Base-by-base conservation (phyloP, 148 eudicot genomes). In the Amaranthus hypochondriacus region DNA sequence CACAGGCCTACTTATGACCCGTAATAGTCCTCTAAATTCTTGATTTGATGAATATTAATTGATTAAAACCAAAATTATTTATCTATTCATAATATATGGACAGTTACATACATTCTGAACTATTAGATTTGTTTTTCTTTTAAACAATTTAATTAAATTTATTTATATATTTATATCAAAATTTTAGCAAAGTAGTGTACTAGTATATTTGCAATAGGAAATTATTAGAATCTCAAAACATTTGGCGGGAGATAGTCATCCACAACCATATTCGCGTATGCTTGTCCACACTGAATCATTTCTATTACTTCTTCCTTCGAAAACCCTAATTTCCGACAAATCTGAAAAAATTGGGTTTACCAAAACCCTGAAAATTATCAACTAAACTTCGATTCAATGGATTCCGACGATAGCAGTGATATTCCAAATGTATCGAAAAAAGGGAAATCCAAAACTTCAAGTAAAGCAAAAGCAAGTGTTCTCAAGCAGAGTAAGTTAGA, bases 401-500 rank as follows among this genome's bases (percentile, higher is more conserved):
- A 76, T 53, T 63, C 58, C 6, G 89, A 80, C 21, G 89, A 75
- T 11, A 80, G 84, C 78, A 84, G 97, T 61, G 92, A 89, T 73
- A 84, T 83, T 66, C 91, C 96, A 56, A 68, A 55, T 18, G 85
- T 80, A 53, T 62, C 87, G 2, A 87, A 83, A 74, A 90, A 87
- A 77, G 81, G 85, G 48, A 95, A 89, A 81, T 73, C 87, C 6
- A 92, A 92, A 75, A 73, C 87, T 56, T 82, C 92, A 9, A 68
- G 77, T 12, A 92, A 95, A 78, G 76, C 96, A 52, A 90, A 88
- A 76, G 92, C 87, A 3, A 86, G 92, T 56, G 75, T 81, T 61
- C 99, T 96, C 59, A 96, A 96, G 75, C 99, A 96, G 77, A 96
- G 99, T 95, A 59, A 39, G 84, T 72, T 3, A 21, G 56, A 49